phyloP scores from a whole-genome alignment of 2,329 filamentous ascomycete species.

The Rutstroemia sp. region DNA sequence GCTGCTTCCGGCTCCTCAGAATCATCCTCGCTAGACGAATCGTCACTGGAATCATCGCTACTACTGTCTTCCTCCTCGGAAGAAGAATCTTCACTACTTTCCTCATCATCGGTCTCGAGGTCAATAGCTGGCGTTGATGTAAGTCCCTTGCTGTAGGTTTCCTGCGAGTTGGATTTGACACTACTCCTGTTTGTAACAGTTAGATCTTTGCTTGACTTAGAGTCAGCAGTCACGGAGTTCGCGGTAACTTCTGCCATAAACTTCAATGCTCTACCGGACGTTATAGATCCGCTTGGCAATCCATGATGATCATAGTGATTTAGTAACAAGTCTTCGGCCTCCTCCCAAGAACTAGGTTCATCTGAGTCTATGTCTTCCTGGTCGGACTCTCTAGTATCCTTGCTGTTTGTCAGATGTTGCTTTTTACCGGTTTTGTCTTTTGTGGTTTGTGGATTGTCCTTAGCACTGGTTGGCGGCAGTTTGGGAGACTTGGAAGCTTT shows the following conservation, averaged over 20 bases:
- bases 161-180: conserved; percentile 17
- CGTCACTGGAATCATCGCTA: conserved; percentile 9
- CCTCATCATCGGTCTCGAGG: conserved; percentile 22
- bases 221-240: conserved; percentile 11
- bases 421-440: too few species aligned
- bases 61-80: conserved; percentile 11
- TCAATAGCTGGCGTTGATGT: conserved; percentile 25
- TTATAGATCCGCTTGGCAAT: conserved; percentile 27
- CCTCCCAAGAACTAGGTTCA: conserved; percentile 22
- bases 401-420: too few species aligned
- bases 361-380: conserved; percentile 11
- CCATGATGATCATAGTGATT: conserved; percentile 28
- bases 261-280: conserved; percentile 23
- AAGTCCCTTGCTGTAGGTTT: conserved; percentile 14
- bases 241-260: conserved; percentile 22
- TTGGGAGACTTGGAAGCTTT: conserved; percentile 9
- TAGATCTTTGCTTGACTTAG: conserved; percentile 13
- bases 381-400: neutral
- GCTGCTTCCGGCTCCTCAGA: conserved; percentile 12
- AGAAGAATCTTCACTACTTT: conserved; percentile 11
- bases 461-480: neutral
- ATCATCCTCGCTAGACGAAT: conserved; percentile 11
- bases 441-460: too few species aligned
- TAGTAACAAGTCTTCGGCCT: conserved; percentile 26
- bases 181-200: conserved; percentile 22